Conservation (phyloP, 108 stramenopile genomes). For the Mayamaea pseudoterrestris region DNA sequence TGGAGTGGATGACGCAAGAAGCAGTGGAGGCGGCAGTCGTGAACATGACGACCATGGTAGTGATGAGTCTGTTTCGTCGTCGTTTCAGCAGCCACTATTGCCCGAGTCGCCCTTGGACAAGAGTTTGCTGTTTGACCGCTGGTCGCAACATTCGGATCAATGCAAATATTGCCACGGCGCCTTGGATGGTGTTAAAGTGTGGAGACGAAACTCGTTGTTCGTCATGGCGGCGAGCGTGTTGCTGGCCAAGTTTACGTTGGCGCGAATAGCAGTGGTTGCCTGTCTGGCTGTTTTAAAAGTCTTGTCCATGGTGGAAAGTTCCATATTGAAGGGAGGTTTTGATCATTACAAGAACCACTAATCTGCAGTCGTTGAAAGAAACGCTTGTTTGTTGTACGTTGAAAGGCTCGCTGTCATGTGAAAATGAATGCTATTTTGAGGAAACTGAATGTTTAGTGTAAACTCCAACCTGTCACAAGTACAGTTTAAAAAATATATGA, state of each 20-base stretch:
- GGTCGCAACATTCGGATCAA: conserved; percentile 13
- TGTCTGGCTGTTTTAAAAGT: conserved; percentile 4
- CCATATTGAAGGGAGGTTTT: conserved; percentile 11
- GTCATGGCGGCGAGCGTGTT: conserved; percentile 4
- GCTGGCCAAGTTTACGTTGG: conserved; percentile 1
- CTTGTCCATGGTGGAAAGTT: conserved; percentile 1
- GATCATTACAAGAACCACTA: conserved; percentile 23
- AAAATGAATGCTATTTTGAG: no score
- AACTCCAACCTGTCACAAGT: no score
- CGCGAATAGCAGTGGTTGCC: neutral
- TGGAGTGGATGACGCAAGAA: no score
- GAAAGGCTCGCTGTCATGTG: no score
- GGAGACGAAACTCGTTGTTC: neutral
- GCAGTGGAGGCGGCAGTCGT: no score
- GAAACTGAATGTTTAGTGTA: no score
- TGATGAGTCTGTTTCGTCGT: no score
- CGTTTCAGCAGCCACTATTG: no score
- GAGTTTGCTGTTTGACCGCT: conserved; percentile 14
- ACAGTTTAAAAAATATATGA: no score
- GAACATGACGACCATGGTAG: no score
- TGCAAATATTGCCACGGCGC: conserved; percentile 18
- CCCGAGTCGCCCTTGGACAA: conserved; percentile 1
- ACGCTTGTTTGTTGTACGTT: no score
- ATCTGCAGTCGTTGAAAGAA: no score
- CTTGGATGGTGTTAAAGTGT: conserved; percentile 1